A percentile compares a stretch with the other conserved stretches of the same genome.
These are phyloP conservation scores for Suillus weaverae DNA, from an alignment of 768 basidiomycete species.

Conservation along the genomic window DNA sequence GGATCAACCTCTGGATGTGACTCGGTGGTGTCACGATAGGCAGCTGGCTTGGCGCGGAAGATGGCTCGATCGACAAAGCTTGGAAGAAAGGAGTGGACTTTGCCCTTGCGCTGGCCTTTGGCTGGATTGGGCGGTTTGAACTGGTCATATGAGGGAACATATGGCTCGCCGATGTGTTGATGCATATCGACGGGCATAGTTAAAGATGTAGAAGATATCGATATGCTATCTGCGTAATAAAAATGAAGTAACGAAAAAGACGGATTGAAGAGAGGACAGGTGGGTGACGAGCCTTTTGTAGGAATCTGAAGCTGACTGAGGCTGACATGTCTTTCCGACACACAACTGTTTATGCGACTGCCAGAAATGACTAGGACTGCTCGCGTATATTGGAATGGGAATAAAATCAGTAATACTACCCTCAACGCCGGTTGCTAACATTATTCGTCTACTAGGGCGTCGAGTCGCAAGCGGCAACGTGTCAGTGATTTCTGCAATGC, in stretches of 20 bases:
- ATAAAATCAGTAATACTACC: not conserved
- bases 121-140: not conserved
- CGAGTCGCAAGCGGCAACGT: not conserved
- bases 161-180: not conserved
- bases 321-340: not conserved
- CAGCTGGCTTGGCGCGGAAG: not conserved
- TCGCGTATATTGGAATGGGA: not conserved
- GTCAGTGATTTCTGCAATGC: not conserved
- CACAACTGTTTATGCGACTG: not conserved
- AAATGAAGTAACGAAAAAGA: not conserved
- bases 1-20: not conserved
- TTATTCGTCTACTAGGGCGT: not conserved
- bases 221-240: not conserved
- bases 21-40: not conserved
- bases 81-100: not conserved
- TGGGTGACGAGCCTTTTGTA: not conserved
- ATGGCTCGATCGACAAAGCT: constrained; percentile 1
- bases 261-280: not conserved
- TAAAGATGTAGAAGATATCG: not conserved
- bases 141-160: not conserved
- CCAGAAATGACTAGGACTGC: not conserved
- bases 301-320: not conserved
- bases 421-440: not conserved
- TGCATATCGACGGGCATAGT: not conserved
- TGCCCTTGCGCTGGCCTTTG: not conserved